Percentiles rank a stretch among this genome's conserved stretches.
phyloP scores from a whole-genome alignment of 176 grass and related monocot genomes.

The Ananas comosus region DNA sequence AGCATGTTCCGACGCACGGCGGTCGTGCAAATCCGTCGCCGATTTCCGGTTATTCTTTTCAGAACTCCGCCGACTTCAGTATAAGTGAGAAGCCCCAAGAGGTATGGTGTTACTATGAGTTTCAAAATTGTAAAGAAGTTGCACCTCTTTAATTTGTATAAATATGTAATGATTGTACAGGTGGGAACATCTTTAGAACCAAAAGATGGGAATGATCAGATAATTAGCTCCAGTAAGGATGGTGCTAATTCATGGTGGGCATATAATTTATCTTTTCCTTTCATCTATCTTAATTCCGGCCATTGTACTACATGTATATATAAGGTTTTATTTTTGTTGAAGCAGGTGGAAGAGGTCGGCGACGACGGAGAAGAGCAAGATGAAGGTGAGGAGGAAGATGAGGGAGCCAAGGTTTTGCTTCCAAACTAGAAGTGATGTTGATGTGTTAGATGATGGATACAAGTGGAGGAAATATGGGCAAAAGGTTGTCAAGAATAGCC shows the following conservation, averaged over 20 bases:
- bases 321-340: background rate
- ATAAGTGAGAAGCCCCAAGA: too few relatives aligned
- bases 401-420: slow-evolving; percentile 98
- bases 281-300: background rate
- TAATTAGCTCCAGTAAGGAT: slow-evolving; percentile 4
- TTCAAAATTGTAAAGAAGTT: background rate
- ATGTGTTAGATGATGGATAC: slow-evolving; percentile 94
- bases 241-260: slow-evolving; percentile 17
- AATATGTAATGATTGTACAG: background rate
- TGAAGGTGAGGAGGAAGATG: slow-evolving; percentile 93
- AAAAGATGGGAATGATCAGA: slow-evolving; percentile 15
- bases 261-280: background rate
- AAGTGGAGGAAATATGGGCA: slow-evolving; percentile 99
- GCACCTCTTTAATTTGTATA: background rate
- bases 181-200: slow-evolving; percentile 6
- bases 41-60: too few relatives aligned
- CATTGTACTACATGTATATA: background rate
- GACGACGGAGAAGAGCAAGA: slow-evolving; percentile 53
- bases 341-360: slow-evolving; percentile 63
- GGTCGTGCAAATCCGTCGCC: too few relatives aligned
- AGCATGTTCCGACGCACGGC: too few relatives aligned
- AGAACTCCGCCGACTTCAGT: too few relatives aligned
- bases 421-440: slow-evolving; percentile 87
- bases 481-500: slow-evolving; percentile 96
- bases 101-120: too few relatives aligned